Conservation (phyloP, 768 basidiomycete species). For the Chalciporus pseudorubinellus region DNA sequence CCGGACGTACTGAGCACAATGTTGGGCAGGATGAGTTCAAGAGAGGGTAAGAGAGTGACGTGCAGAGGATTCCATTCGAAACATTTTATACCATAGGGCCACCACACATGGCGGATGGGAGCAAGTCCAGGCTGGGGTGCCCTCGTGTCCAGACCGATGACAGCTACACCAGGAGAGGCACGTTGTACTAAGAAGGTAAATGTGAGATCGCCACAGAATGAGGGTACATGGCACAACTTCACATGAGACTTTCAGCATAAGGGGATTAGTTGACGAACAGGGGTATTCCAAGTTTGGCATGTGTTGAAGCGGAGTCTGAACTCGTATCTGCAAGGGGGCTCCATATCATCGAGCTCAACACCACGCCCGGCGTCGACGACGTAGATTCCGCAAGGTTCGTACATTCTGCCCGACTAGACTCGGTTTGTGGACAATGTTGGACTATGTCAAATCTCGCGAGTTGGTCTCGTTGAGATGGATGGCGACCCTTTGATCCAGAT, state of each 20-base stretch:
- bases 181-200: too few relatives aligned
- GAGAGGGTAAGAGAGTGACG: background rate
- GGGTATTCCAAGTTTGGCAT: constrained; percentile 12
- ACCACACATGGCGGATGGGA: too few relatives aligned
- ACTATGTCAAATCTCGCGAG: background rate
- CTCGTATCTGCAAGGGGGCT: constrained; percentile 8
- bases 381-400: constrained; percentile 25
- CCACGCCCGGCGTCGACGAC: constrained; percentile 19
- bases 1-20: background rate
- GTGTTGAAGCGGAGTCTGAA: constrained; percentile 25
- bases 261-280: background rate
- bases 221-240: too few relatives aligned
- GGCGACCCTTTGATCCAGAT: constrained; percentile 13
- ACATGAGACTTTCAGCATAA: too few relatives aligned
- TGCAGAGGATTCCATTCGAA: background rate
- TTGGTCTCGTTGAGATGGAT: constrained; percentile 20
- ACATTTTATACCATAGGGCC: constrained; percentile 6
- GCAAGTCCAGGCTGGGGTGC: too few relatives aligned
- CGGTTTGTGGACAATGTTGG: background rate
- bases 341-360: constrained; percentile 20
- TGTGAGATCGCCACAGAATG: too few relatives aligned
- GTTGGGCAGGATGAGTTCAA: background rate
- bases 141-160: too few relatives aligned
- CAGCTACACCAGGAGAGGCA: too few relatives aligned
- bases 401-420: background rate